phyloP scores from a whole-genome alignment of 352 stramenopile genomes.

The Phytophthora cajani region DNA sequence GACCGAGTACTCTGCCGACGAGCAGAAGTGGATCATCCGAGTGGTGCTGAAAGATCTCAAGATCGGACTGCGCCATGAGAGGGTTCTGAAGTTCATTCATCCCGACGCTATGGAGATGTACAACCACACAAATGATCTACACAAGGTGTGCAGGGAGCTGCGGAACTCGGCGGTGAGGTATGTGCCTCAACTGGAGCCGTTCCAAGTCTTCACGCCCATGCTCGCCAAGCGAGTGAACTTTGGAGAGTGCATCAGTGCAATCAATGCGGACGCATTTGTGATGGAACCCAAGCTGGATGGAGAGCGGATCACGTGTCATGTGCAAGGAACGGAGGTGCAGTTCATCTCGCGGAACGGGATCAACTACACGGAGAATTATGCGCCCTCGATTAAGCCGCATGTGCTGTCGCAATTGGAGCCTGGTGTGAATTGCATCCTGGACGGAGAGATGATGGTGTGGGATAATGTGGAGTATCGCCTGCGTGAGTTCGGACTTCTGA shows the following conservation, averaged over 20 bases:
- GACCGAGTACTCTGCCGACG: conserved; percentile 74
- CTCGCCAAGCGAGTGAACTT: conserved; percentile 87
- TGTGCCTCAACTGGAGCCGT: conserved; percentile 79
- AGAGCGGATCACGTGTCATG: conserved; percentile 84
- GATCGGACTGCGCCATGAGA: conserved; percentile 82
- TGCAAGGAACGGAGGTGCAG: conserved; percentile 64
- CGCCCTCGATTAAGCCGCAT: conserved; percentile 61
- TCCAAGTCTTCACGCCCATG: conserved; percentile 89
- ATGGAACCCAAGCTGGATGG: conserved; percentile 89
- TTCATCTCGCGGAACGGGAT: conserved; percentile 88
- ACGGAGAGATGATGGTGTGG: conserved; percentile 92
- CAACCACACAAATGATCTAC: conserved; percentile 88
- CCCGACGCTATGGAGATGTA: conserved; percentile 88
- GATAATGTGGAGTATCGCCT: conserved; percentile 81
- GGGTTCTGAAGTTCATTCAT: conserved; percentile 82
- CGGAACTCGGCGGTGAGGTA: conserved; percentile 84
- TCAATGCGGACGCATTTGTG: conserved; percentile 75
- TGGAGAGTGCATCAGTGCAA: conserved; percentile 78
- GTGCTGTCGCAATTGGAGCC: conserved; percentile 64
- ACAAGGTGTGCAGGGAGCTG: conserved; percentile 73
- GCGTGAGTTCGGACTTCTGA: conserved; percentile 83
- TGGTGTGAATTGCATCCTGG: conserved; percentile 78
- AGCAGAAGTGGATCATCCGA: conserved; percentile 88
- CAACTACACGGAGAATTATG: conserved; percentile 85
- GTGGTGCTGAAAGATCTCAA: conserved; percentile 90